phyloP scores from a whole-genome alignment of 2,329 filamentous ascomycete species.

The Magnaporthiopsis rhizophila region DNA sequence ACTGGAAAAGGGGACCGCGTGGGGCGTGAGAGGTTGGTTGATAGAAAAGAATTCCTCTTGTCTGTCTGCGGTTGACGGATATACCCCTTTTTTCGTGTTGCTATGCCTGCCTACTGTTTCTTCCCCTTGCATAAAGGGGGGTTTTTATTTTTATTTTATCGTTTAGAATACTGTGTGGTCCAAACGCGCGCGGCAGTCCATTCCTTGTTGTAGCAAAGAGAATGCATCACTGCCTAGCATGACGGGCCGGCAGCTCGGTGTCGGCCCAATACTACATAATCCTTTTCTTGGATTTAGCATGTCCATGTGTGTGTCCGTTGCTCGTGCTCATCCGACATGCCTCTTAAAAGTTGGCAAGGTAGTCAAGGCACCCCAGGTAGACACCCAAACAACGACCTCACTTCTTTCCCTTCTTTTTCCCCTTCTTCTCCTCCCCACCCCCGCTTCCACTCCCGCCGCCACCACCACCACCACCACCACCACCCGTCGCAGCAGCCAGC shows the following conservation, averaged over 20 bases:
- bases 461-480: conserved; percentile 17
- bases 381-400: too few species aligned
- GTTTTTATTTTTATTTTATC: background rate
- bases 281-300: background rate
- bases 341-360: too few species aligned
- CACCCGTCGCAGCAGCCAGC: conserved; percentile 16
- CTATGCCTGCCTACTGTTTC: background rate
- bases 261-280: background rate
- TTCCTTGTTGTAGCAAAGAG: background rate
- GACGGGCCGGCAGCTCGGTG: background rate
- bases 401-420: conserved; percentile 16
- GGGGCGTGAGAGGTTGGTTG: conserved; percentile 3
- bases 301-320: background rate
- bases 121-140: background rate
- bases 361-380: background rate
- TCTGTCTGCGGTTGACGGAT: conserved; percentile 1
- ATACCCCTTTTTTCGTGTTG: conserved; percentile 7
- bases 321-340: background rate
- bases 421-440: conserved; percentile 20
- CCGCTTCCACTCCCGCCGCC: conserved; percentile 21
- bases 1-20: background rate
- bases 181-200: background rate
- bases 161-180: background rate
- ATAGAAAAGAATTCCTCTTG: background rate
- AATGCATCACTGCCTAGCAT: background rate